Conservation (phyloP, 2,329 filamentous ascomycete species). For the Colletotrichum limetticola region DNA sequence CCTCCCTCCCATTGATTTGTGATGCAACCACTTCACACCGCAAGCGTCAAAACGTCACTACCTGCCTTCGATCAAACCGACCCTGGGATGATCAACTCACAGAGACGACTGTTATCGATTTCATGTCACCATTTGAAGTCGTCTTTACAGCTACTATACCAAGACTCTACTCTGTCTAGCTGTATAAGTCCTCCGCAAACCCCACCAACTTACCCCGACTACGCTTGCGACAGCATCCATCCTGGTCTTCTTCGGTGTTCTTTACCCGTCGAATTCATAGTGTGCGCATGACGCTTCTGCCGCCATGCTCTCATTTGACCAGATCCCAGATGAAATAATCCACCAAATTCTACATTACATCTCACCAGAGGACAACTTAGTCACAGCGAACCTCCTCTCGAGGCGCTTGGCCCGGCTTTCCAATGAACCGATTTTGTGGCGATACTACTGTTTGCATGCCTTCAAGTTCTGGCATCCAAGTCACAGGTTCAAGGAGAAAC, state of each 20-base stretch:
- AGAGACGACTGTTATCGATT: background rate
- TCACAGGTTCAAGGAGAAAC: conserved; percentile 69
- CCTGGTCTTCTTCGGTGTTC: background rate
- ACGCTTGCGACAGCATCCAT: conserved; percentile 3
- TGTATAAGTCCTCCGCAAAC: conserved; percentile 13
- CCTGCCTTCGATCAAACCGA: background rate
- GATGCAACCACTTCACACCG: conserved; percentile 26
- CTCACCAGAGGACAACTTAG: conserved; percentile 65
- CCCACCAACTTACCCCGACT: conserved; percentile 1
- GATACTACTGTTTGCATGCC: conserved; percentile 72
- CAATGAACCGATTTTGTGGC: conserved; percentile 83
- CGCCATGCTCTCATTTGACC: conserved; percentile 50
- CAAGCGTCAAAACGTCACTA: background rate
- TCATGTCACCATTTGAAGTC: background rate
- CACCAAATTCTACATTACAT: conserved; percentile 77
- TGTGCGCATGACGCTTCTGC: background rate
- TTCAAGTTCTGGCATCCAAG: conserved; percentile 81
- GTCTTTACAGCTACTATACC: too few relatives aligned
- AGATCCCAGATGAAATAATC: conserved; percentile 86
- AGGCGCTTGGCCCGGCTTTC: conserved; percentile 73
- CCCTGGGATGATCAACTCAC: background rate
- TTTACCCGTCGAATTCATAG: background rate
- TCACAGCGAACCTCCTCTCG: conserved; percentile 64
- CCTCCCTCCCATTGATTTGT: conserved; percentile 20
- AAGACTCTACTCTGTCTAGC: background rate